These are phyloP conservation scores for Gossypium trilobum DNA, from an alignment of 441 rosid species.

Conservation along the genomic window DNA sequence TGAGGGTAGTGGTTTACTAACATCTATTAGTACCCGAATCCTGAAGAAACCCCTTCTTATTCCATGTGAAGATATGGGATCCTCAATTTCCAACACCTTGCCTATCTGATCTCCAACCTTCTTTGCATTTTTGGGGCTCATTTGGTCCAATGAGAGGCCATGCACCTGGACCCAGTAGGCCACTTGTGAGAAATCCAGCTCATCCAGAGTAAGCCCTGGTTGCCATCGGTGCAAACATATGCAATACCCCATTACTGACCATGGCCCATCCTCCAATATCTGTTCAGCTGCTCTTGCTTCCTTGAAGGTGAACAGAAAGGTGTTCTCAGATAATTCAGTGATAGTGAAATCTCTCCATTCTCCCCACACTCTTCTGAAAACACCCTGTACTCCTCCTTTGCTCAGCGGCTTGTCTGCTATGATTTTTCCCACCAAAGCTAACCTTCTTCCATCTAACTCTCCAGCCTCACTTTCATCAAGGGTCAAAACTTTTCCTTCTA, in stretches of 20 bases:
- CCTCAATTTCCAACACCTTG: slow-evolving; percentile 16
- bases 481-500: slow-evolving; percentile 15
- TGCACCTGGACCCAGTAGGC: slow-evolving; percentile 14
- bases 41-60: slow-evolving; percentile 12
- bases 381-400: slow-evolving; percentile 15
- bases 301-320: slow-evolving; percentile 14
- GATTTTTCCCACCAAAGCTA: slow-evolving; percentile 15
- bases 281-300: slow-evolving; percentile 16
- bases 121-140: slow-evolving; percentile 12
- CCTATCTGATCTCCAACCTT: slow-evolving; percentile 16
- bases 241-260: slow-evolving; percentile 17
- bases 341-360: slow-evolving; percentile 15
- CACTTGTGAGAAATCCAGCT: slow-evolving; percentile 12
- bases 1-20: slow-evolving; percentile 9
- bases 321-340: slow-evolving; percentile 12
- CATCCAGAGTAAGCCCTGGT: slow-evolving; percentile 11
- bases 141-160: slow-evolving; percentile 17
- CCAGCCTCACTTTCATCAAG: slow-evolving; percentile 12
- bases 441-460: slow-evolving; percentile 16
- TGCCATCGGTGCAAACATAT: slow-evolving; percentile 12
- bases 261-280: slow-evolving; percentile 11
- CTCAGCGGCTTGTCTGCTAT: slow-evolving; percentile 15
- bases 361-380: slow-evolving; percentile 18
- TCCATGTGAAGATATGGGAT: slow-evolving; percentile 12
- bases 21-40: slow-evolving; percentile 13